phyloP scores from a whole-genome alignment of 164 flowering plant genomes.

The Hamamelis virginiana region DNA sequence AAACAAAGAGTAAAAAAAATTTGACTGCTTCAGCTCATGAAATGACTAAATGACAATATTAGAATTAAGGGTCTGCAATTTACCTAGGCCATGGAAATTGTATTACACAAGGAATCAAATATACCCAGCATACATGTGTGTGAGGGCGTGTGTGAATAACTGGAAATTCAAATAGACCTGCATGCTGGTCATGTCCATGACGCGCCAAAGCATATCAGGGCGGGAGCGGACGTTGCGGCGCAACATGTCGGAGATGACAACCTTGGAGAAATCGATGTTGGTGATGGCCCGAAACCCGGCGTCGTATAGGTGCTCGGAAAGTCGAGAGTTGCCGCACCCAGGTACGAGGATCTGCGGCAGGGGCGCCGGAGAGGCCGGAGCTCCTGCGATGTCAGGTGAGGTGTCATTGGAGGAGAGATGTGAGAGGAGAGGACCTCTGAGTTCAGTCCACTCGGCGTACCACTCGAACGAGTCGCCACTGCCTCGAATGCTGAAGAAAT shows the following conservation, averaged over 20 bases:
- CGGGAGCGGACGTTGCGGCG: constrained; percentile 66
- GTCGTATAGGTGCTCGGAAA: constrained; percentile 84
- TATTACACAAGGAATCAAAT: too few species aligned
- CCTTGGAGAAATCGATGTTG: constrained; percentile 90
- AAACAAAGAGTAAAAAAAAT: too few species aligned
- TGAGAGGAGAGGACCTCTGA: constrained; percentile 48
- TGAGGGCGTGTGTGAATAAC: too few species aligned
- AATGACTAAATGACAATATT: too few species aligned
- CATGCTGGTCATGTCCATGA: constrained; percentile 91
- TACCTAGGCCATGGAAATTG: too few species aligned
- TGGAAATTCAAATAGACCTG: constrained; percentile 54
- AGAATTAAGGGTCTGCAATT: too few species aligned
- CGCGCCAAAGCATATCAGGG: constrained; percentile 88
- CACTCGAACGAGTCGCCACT: constrained; percentile 78
- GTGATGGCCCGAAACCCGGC: constrained; percentile 67
- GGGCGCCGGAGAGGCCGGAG: constrained; percentile 7
- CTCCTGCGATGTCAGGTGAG: constrained; percentile 1
- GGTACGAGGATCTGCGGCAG: constrained; percentile 68
- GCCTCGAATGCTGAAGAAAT: constrained; percentile 76
- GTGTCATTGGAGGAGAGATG: constrained; percentile 27
- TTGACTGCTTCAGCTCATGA: too few species aligned
- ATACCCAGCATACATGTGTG: too few species aligned
- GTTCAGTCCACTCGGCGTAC: constrained; percentile 90
- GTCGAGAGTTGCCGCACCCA: constrained; percentile 86
- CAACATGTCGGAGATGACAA: constrained; percentile 83